Evolutionary conservation across 2,329 filamentous ascomycete species (phyloP).

Genomic region (Alternaria triticina): DNA sequence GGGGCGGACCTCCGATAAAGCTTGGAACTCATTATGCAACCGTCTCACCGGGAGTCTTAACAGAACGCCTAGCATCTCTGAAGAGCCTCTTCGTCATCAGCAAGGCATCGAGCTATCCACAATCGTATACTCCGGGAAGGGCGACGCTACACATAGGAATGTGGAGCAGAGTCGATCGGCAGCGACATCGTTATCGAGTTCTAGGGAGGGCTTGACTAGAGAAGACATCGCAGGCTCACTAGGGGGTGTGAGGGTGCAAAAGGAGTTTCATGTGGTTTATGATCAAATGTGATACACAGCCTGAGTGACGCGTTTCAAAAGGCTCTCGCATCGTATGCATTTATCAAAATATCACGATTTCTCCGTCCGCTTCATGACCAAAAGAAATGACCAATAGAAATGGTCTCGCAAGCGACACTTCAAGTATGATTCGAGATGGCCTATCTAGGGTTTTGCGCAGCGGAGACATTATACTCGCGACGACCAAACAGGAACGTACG

Average conservation of each 20-base stretch:
- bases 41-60: background rate
- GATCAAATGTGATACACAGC: background rate
- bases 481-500: background rate
- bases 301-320: background rate
- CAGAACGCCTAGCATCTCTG: conserved; percentile 7
- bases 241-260: background rate
- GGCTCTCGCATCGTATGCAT: background rate
- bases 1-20: background rate
- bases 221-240: background rate
- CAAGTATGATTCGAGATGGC: background rate
- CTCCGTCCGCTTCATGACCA: background rate
- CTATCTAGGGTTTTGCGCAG: background rate
- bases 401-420: background rate
- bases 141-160: background rate
- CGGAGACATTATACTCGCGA: background rate
- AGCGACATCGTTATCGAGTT: background rate
- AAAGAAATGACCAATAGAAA: background rate
- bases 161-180: background rate
- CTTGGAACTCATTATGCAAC: background rate
- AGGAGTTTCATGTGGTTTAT: background rate
- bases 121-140: conserved; percentile 2
- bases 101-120: conserved; percentile 15
- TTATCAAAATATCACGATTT: background rate
- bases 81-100: conserved; percentile 5
- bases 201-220: background rate